These are phyloP conservation scores for Rhizopus arrhizus DNA, from an alignment of 371 early-diverging fungal species.

Conservation along the genomic window DNA sequence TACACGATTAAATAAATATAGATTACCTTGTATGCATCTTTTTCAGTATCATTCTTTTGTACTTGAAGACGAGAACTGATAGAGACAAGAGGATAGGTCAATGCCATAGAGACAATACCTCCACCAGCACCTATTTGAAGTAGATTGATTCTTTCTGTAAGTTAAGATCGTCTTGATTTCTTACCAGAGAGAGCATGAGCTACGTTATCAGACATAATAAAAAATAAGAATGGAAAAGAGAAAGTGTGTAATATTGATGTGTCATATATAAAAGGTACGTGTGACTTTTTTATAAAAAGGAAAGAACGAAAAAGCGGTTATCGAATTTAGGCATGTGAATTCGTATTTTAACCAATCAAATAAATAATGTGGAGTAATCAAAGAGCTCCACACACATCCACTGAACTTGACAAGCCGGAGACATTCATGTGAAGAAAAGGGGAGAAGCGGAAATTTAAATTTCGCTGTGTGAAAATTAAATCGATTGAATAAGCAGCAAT, in stretches of 20 bases:
- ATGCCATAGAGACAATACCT: conserved; percentile 90
- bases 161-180: neutral
- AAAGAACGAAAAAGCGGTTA: neutral
- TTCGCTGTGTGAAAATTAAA: conserved; percentile 29
- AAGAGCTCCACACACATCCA: neutral
- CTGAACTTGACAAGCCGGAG: neutral
- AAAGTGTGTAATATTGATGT: conserved; percentile 18
- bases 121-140: conserved; percentile 84
- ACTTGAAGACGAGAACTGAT: conserved; percentile 90
- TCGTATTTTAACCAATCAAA: conserved; percentile 17
- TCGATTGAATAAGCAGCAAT: conserved; percentile 28
- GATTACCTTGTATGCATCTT: conserved; percentile 67
- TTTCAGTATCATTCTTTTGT: conserved; percentile 67
- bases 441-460: neutral
- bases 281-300: neutral
- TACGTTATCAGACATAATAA: conserved; percentile 88
- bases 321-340: conserved; percentile 25
- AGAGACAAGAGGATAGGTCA: conserved; percentile 94
- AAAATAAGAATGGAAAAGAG: conserved; percentile 19
- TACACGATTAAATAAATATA: neutral
- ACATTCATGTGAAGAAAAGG: no score
- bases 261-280: conserved; percentile 20
- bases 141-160: neutral
- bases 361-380: conserved; percentile 23
- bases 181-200: conserved; percentile 89